Conservation (phyloP, 805 yeast species). For the Metschnikowia lunata region DNA sequence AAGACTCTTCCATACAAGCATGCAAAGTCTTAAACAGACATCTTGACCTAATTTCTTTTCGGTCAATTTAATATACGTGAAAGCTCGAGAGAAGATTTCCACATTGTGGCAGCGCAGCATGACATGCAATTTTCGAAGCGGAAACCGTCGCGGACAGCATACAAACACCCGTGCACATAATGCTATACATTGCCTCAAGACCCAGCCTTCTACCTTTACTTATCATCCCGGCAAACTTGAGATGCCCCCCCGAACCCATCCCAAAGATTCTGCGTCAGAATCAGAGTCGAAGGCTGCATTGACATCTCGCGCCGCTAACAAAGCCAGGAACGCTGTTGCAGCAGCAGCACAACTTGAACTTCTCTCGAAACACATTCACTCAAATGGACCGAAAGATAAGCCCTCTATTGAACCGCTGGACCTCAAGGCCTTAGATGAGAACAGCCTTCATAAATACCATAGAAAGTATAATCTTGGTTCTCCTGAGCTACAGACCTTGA, state of each 20-base stretch:
- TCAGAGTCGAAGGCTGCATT: constrained; percentile 22
- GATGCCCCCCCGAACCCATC: constrained; percentile 18
- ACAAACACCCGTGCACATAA: neutral
- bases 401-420: constrained; percentile 58
- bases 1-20: too few relatives aligned
- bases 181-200: too few relatives aligned
- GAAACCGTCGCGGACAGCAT: neutral
- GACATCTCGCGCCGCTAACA: constrained; percentile 45
- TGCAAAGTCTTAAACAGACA: too few relatives aligned
- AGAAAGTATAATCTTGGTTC: constrained; percentile 51
- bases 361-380: constrained; percentile 61
- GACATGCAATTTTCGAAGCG: neutral
- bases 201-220: too few relatives aligned
- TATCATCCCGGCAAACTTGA: neutral
- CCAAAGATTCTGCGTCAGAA: constrained; percentile 38
- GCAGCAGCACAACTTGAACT: constrained; percentile 69
- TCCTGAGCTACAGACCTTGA: constrained; percentile 59
- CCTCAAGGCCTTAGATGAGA: constrained; percentile 59
- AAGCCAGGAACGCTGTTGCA: constrained; percentile 55
- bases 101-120: neutral
- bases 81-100: too few relatives aligned
- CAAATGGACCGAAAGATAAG: constrained; percentile 65
- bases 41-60: too few relatives aligned
- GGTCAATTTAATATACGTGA: too few relatives aligned
- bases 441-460: constrained; percentile 66